Conservation (phyloP, 2,329 filamentous ascomycete genomes). For the Claviceps sp. region DNA sequence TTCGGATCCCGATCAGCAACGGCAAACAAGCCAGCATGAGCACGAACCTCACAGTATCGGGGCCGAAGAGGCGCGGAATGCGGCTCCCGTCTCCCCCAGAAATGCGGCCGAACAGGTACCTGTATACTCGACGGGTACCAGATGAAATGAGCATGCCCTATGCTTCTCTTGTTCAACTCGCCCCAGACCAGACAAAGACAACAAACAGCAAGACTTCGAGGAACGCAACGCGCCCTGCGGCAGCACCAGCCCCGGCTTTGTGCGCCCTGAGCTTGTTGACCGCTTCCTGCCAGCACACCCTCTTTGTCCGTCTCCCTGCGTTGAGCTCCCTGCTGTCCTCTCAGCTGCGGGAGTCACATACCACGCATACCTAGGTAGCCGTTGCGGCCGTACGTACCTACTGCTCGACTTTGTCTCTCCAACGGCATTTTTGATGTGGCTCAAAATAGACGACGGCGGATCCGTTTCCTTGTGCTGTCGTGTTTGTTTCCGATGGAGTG, state of each 20-base stretch:
- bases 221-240: neutral
- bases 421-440: neutral
- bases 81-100: neutral
- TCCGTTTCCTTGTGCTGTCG: neutral
- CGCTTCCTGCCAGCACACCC: slow-evolving; percentile 3
- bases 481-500: neutral
- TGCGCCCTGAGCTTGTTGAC: neutral
- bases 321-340: too few species aligned
- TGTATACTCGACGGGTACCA: neutral
- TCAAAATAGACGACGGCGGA: neutral
- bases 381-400: too few species aligned
- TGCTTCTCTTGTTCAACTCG: neutral
- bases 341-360: too few species aligned
- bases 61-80: neutral
- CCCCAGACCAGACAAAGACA: neutral
- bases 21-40: too few species aligned
- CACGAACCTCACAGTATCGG: neutral
- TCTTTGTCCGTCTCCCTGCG: neutral
- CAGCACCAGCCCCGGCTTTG: neutral
- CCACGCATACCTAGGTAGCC: too few species aligned
- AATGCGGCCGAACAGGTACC: neutral
- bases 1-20: too few species aligned
- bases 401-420: neutral
- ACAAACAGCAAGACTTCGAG: neutral
- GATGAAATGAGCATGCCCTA: neutral